These are phyloP conservation scores for Thelonectria blattea DNA, from an alignment of 2,329 filamentous ascomycete genomes.

Conservation along the genomic window DNA sequence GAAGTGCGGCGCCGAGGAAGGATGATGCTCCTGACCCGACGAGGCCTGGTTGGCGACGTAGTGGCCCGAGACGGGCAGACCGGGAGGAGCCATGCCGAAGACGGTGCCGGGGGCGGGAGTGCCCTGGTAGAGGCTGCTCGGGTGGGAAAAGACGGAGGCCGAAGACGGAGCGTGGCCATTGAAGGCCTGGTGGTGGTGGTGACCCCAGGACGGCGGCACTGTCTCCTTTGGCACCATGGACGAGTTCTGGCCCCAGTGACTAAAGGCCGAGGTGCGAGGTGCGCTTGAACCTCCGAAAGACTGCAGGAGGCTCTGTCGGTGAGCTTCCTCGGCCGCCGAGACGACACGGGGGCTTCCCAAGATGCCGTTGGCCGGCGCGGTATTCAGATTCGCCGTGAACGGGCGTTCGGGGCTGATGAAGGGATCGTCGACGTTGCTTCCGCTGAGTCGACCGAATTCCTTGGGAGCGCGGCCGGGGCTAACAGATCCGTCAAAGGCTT, in stretches of 20 bases:
- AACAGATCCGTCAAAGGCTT: conserved; percentile 36
- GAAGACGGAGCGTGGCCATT: conserved; percentile 37
- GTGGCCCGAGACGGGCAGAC: conserved; percentile 21
- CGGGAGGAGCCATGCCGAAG: conserved; percentile 17
- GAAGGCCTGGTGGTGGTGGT: conserved; percentile 17
- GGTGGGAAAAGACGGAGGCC: conserved; percentile 51
- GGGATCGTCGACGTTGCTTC: conserved; percentile 38
- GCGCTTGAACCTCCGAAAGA: conserved; percentile 39
- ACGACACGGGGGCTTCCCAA: conserved; percentile 27
- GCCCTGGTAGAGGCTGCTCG: conserved; percentile 58
- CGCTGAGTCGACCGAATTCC: conserved; percentile 21
- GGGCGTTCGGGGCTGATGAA: conserved; percentile 40
- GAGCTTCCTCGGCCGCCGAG: conserved; percentile 39
- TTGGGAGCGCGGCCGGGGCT: conserved; percentile 35
- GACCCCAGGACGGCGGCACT: conserved; percentile 28
- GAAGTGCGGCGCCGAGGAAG: conserved; percentile 33
- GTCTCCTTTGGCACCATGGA: conserved; percentile 28
- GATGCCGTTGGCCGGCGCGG: conserved; percentile 22
- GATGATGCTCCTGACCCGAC: conserved; percentile 26
- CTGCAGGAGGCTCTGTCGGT: conserved; percentile 45
- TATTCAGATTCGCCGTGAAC: conserved; percentile 20
- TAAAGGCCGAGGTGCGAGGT: conserved; percentile 41
- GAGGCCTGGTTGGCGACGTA: conserved; percentile 22
- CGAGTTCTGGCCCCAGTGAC: conserved; percentile 39
- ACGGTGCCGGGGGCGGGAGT: conserved; percentile 45